Evolutionary conservation across 176 grass and related monocot species (phyloP).

Genomic region (Ensete glaucum): DNA sequence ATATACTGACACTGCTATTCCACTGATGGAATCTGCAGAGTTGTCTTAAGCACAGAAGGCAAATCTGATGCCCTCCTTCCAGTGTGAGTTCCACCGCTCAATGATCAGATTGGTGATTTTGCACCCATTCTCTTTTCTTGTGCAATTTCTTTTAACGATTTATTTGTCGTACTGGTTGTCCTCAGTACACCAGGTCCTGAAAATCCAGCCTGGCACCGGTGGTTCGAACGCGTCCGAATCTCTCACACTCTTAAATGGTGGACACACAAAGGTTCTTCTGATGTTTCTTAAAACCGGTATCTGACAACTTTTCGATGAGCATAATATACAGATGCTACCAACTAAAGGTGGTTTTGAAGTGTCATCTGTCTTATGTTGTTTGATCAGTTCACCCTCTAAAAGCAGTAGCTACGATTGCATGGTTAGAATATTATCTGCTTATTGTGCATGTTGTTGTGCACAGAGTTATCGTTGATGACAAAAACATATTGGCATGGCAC

Average conservation of each 20-base stretch:
- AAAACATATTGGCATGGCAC: not conserved
- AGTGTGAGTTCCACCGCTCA: constrained; percentile 37
- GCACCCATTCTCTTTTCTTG: not conserved
- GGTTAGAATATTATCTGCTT: not conserved
- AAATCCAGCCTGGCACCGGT: constrained; percentile 79
- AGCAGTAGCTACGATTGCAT: not conserved
- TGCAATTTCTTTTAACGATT: not conserved
- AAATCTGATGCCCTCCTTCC: constrained; percentile 85
- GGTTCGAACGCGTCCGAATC: constrained; percentile 82
- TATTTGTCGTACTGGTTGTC: not conserved
- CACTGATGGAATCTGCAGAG: constrained; percentile 35
- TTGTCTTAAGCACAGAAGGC: constrained; percentile 59
- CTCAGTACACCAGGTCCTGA: constrained; percentile 74
- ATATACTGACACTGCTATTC: not conserved
- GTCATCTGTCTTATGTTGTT: not conserved
- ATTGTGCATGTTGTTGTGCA: constrained; percentile 1
- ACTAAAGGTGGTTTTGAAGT: not conserved
- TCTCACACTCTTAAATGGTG: constrained; percentile 91
- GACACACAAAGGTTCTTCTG: constrained; percentile 49
- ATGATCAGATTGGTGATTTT: not conserved
- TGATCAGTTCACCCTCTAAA: not conserved
- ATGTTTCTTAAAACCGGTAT: constrained; percentile 45
- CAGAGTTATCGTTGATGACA: not conserved
- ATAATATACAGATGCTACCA: not conserved
- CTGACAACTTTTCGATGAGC: not conserved